These are phyloP conservation scores for Podospora pseudopauciseta DNA, from an alignment of 495 filamentous ascomycete genomes.

Conservation along the genomic window DNA sequence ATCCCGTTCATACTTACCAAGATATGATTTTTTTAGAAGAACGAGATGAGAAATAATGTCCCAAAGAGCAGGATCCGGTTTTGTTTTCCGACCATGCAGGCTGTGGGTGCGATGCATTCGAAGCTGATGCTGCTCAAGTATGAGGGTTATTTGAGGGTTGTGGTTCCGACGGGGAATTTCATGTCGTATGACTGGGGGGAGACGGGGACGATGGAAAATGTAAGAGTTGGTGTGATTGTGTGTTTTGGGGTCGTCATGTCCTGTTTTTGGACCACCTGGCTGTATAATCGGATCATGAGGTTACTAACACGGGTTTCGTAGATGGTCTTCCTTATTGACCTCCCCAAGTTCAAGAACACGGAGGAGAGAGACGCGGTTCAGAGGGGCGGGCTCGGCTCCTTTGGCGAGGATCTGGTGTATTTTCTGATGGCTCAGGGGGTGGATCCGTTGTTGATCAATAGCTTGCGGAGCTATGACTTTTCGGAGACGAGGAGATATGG, in stretches of 20 bases:
- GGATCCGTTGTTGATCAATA: conserved; percentile 56
- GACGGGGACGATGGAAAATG: conserved; percentile 74
- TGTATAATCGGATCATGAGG: neutral
- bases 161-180: conserved; percentile 76
- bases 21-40: conserved; percentile 38
- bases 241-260: neutral
- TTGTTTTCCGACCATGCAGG: conserved; percentile 71
- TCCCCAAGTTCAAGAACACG: conserved; percentile 54
- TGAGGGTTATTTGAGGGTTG: conserved; percentile 63
- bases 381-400: conserved; percentile 47
- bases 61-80: conserved; percentile 50
- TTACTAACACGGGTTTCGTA: conserved; percentile 20
- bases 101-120: conserved; percentile 68
- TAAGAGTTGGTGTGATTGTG: conserved; percentile 23
- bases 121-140: conserved; percentile 84
- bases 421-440: conserved; percentile 68
- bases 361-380: conserved; percentile 24
- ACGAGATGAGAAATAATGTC: conserved; percentile 48
- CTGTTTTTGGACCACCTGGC: neutral
- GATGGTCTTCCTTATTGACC: conserved; percentile 80
- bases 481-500: conserved; percentile 58
- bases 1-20: conserved; percentile 25
- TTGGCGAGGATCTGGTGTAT: conserved; percentile 65
- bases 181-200: conserved; percentile 86
- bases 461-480: conserved; percentile 70